These are phyloP conservation scores for Scleroderma citrinum DNA, from an alignment of 768 basidiomycete genomes.

Conservation along the genomic window DNA sequence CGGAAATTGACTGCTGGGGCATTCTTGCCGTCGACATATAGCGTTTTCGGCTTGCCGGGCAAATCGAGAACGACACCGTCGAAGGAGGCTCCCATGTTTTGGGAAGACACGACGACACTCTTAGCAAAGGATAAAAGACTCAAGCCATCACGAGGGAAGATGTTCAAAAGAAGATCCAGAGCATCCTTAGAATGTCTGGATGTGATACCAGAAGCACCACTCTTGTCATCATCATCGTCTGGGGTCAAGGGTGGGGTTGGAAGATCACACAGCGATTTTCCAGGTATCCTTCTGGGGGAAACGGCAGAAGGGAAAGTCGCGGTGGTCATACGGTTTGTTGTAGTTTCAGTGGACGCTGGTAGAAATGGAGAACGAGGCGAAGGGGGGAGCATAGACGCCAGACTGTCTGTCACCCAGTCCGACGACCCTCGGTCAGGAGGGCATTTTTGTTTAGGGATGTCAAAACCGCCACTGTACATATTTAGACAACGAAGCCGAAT, in stretches of 20 bases:
- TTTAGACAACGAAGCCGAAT: conserved; percentile 6
- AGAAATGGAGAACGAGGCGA: conserved; percentile 32
- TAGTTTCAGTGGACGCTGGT: conserved; percentile 22
- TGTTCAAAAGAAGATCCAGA: conserved; percentile 68
- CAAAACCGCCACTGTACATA: conserved; percentile 85
- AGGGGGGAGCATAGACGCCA: conserved; percentile 57
- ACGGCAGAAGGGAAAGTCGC: conserved; percentile 24
- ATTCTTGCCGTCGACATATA: conserved; percentile 83
- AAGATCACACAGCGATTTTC: conserved; percentile 38
- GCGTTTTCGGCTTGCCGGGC: conserved; percentile 63
- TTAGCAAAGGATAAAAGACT: conserved; percentile 65
- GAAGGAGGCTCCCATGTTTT: conserved; percentile 62
- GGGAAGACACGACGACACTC: conserved; percentile 67
- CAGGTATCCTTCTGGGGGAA: conserved; percentile 39
- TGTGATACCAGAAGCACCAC: conserved; percentile 35
- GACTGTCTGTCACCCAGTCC: conserved; percentile 91
- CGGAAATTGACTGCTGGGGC: conserved; percentile 73
- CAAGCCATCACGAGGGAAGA: conserved; percentile 72
- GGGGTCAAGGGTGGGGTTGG: conserved; percentile 79
- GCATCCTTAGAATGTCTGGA: conserved; percentile 53
- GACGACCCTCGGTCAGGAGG: conserved; percentile 94
- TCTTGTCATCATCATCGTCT: conserved; percentile 59
- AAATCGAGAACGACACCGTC: conserved; percentile 75
- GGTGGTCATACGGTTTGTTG: conserved; percentile 11
- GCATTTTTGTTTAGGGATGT: conserved; percentile 87